Evolutionary conservation across 345 rosid species (phyloP).

Genomic region (Eucalyptus cloeziana): DNA sequence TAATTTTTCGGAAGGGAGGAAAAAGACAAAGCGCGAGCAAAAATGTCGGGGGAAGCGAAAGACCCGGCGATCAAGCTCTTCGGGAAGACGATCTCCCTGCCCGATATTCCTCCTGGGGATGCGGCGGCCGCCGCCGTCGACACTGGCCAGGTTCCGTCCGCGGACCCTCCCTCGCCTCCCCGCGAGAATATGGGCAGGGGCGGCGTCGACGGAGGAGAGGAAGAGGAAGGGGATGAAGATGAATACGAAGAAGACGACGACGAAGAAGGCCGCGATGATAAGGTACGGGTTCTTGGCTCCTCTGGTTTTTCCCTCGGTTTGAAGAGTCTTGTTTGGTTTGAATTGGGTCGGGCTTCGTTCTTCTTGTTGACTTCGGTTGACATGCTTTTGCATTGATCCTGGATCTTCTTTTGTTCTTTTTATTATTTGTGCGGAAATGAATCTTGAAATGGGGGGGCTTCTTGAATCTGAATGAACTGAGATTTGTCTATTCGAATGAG

Average conservation of each 20-base stretch:
- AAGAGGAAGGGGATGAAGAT: conserved; percentile 17
- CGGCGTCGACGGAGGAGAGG: conserved; percentile 14
- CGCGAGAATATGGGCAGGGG: conserved; percentile 5
- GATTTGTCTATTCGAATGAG: background rate
- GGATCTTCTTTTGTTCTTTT: background rate
- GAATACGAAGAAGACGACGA: conserved; percentile 1
- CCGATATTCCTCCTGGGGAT: conserved; percentile 20
- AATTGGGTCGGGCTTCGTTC: background rate
- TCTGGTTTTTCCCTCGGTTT: background rate
- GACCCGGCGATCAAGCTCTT: conserved; percentile 91
- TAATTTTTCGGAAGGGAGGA: background rate
- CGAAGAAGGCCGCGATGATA: background rate
- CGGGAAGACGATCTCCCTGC: conserved; percentile 76
- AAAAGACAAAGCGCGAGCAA: background rate
- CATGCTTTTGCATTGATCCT: background rate
- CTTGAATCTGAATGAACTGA: background rate
- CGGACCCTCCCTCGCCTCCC: conserved; percentile 12
- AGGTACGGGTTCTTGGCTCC: background rate
- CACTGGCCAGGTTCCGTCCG: conserved; percentile 25
- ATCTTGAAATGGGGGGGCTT: background rate
- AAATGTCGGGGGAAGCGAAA: conserved; percentile 54
- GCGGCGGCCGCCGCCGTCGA: background rate
- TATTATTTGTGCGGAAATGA: background rate
- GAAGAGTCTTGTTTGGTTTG: background rate
- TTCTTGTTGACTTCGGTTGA: background rate